Base-by-base conservation (phyloP, 2,329 filamentous ascomycete genomes). In the Pseudogymnoascus sp. region DNA sequence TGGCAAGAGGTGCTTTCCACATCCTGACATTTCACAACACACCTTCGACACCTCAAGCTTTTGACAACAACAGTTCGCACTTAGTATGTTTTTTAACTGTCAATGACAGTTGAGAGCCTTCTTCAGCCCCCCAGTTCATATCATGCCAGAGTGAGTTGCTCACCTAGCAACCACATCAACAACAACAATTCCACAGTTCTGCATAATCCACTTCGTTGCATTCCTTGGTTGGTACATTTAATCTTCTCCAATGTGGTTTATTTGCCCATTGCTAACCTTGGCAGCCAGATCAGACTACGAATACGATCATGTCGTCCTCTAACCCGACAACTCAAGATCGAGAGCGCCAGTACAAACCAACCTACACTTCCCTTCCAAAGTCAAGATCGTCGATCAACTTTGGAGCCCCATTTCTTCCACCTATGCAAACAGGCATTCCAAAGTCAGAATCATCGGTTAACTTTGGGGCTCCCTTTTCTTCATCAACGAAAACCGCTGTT, bases 331-430 rank as follows among this genome's bases (percentile, higher is more conserved):
- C 47, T 12, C 12, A 11, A 33, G 47, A 54, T 28, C n/a, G 47
- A 18, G 47, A 54, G 9, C 47, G 58, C 9, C 58, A 60, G 20
- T 60, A 60, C 58, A 60, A 22, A 47, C 58, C 58, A 50, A 60
- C 35, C n/a, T 60, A 60, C 38, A 60, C 12, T 11, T 60, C 37
- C 11, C 28, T 41, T 47, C 38, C 58, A 22, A 47, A 41, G 22
- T 47, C 58, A 9, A 47, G 28, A 22, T 47, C 58, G 2, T 47
- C 38, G 9, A 11, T 47, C 5, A 60, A 39, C 38, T 60, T 60
- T 33, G 58, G 58, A 35, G 47, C 47, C 12, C 47, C 47, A 8
- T 60, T 47, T 57, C 58, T 47, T 47, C 39, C 58, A 50, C 36
- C 58, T 8, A 33, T 33, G 11, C 58, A 57, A 33, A 5, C 20